A percentile compares a stretch with the other conserved stretches of the same genome.
phyloP scores from a whole-genome alignment of 2,329 filamentous ascomycete species.

The Ceratocystis ficicola region DNA sequence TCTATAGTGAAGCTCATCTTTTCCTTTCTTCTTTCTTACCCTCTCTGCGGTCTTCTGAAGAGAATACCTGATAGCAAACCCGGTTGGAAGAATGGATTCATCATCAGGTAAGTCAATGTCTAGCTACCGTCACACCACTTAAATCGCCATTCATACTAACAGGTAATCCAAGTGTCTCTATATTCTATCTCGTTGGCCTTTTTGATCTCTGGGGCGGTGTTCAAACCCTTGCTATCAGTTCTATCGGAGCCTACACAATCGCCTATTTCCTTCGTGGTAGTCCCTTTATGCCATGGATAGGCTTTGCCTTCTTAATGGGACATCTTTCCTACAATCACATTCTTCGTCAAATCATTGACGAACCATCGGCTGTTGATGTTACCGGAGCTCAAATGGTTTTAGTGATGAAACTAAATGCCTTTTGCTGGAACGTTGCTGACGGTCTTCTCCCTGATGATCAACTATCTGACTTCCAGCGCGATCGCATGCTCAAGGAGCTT shows the following conservation, averaged over 20 bases:
- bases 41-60: constrained; percentile 77
- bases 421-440: constrained; percentile 97
- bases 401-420: constrained; percentile 92
- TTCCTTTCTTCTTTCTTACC: constrained; percentile 85
- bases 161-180: constrained; percentile 45
- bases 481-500: constrained; percentile 61
- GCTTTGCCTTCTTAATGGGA: constrained; percentile 85
- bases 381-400: constrained; percentile 96
- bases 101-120: constrained; percentile 48
- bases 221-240: constrained; percentile 65
- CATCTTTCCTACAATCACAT: constrained; percentile 92
- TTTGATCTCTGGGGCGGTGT: constrained; percentile 86
- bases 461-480: constrained; percentile 77
- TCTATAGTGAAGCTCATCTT: constrained; percentile 79
- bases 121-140: not conserved
- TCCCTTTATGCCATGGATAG: constrained; percentile 95
- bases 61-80: constrained; percentile 76
- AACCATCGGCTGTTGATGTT: constrained; percentile 63
- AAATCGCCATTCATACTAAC: constrained; percentile 7
- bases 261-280: constrained; percentile 65
- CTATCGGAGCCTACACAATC: constrained; percentile 69
- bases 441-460: constrained; percentile 66
- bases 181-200: constrained; percentile 87
- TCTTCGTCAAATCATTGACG: constrained; percentile 57
- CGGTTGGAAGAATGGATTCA: constrained; percentile 77